phyloP scores from a whole-genome alignment of 805 yeast species.

The Teunomyces lycoperdinae region DNA sequence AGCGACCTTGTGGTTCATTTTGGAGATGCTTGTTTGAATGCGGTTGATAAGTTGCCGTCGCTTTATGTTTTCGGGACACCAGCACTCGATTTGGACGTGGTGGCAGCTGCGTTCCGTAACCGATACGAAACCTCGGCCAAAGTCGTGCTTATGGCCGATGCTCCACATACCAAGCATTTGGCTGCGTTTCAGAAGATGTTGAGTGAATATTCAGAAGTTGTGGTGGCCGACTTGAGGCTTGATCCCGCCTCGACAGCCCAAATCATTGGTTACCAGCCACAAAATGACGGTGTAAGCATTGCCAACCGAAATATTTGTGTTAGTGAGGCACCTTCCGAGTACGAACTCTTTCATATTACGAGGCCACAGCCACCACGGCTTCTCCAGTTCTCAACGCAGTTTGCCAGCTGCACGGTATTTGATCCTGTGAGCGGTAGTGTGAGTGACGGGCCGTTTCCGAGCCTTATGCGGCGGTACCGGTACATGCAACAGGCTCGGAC shows the following conservation, averaged over 20 bases:
- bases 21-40: constrained; percentile 91
- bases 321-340: constrained; percentile 28
- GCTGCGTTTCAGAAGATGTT: constrained; percentile 33
- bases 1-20: constrained; percentile 88
- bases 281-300: background rate
- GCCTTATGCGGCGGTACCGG: constrained; percentile 78
- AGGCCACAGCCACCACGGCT: constrained; percentile 77
- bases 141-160: constrained; percentile 70
- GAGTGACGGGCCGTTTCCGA: constrained; percentile 65
- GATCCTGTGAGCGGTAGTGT: constrained; percentile 39
- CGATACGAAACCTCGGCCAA: constrained; percentile 35
- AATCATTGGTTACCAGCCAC: constrained; percentile 42
- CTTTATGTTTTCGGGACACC: constrained; percentile 80
- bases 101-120: constrained; percentile 40
- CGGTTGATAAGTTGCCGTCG: constrained; percentile 69
- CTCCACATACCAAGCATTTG: constrained; percentile 57
- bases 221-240: constrained; percentile 32
- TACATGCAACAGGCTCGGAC: constrained; percentile 86
- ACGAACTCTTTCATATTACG: constrained; percentile 66
- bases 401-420: constrained; percentile 49
- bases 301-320: constrained; percentile 19
- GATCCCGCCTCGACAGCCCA: constrained; percentile 27
- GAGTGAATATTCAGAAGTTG: constrained; percentile 29
- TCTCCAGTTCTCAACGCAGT: constrained; percentile 70
- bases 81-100: constrained; percentile 39